These are phyloP conservation scores for Populus deltoides DNA, from an alignment of 345 rosid species.

Conservation along the genomic window DNA sequence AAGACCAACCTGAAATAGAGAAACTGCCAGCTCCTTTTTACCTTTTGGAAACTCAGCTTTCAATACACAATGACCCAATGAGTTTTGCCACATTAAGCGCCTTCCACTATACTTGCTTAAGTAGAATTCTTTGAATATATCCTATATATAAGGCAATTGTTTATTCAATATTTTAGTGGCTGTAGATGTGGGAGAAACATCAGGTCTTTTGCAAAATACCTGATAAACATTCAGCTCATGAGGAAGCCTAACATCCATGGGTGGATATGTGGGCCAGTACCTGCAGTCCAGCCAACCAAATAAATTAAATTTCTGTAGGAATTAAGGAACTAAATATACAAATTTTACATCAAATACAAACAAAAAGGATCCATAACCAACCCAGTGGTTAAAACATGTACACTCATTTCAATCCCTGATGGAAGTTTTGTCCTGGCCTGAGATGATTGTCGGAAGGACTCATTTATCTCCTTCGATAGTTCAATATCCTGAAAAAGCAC, in stretches of 20 bases:
- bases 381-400: constrained; percentile 97
- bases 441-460: constrained; percentile 92
- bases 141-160: constrained; percentile 40
- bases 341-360: background rate
- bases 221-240: constrained; percentile 96
- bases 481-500: constrained; percentile 75
- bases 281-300: constrained; percentile 45
- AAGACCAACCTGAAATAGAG: constrained; percentile 83
- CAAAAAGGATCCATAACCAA: constrained; percentile 29
- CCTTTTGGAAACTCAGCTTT: constrained; percentile 88
- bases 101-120: constrained; percentile 96
- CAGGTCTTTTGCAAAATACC: constrained; percentile 44
- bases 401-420: constrained; percentile 97
- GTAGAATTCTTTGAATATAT: constrained; percentile 95
- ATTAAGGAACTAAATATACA: constrained; percentile 5
- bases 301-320: background rate
- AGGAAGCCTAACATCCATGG: constrained; percentile 98
- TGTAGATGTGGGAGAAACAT: background rate
- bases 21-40: constrained; percentile 95
- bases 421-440: constrained; percentile 96
- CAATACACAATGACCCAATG: constrained; percentile 93
- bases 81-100: constrained; percentile 97
- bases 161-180: background rate
- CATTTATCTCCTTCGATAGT: constrained; percentile 92
- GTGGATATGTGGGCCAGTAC: constrained; percentile 99